Evolutionary conservation across 2,329 filamentous ascomycete genomes (phyloP), one percentile per base, ranked within the genome.

Genomic region (Aureobasidium lini): DNA sequence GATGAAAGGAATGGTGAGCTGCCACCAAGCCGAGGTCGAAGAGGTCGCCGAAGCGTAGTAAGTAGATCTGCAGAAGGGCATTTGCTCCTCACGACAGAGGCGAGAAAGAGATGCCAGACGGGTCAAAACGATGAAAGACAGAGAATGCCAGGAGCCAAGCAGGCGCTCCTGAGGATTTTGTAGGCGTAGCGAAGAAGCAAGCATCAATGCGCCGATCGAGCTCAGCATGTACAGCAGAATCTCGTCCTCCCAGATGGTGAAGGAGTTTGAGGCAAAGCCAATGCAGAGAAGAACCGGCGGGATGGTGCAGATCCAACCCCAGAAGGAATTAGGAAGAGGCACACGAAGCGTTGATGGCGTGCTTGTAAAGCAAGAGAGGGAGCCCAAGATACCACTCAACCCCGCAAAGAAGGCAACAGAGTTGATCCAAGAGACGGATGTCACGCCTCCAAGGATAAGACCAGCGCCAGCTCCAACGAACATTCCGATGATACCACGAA

Each of bases 201-300:
- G 82, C 37, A 87, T 84, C n/a, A 87, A 79, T 6, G 91, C 73
- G 32, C 91, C 92, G 70, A 97, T 96, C 0, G 92, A 94, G 2
- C 85, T 84, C 61, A 96, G 83, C 75, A 97, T 93, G 76, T 95
- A 96, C 3, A 96, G 79, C 4, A 96, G 81, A 59, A 96, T 96
- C 13, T 90, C 89, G 69, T 99, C 94, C 75, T 99, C 94, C 92
- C 94, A 99, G 65, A 99, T 96, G 0, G 93, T 97, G 74, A 92
- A 99, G 0, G 94, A 99, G 74, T 99, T 99, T 3, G 94, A 94
- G 0, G 93, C 93, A 71, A 97, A 99, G 7, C 94, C 93, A 54
- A 89, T 78, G n/a, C 91, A 95, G 69, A 96, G 90, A 62, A 88
- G 85, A n/a, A 91, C 72, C 0, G 91, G 91, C 65, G 95, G 90